These are phyloP conservation scores for Nothophytophthora sp. DNA, from an alignment of 352 stramenopile genomes.

Conservation along the genomic window DNA sequence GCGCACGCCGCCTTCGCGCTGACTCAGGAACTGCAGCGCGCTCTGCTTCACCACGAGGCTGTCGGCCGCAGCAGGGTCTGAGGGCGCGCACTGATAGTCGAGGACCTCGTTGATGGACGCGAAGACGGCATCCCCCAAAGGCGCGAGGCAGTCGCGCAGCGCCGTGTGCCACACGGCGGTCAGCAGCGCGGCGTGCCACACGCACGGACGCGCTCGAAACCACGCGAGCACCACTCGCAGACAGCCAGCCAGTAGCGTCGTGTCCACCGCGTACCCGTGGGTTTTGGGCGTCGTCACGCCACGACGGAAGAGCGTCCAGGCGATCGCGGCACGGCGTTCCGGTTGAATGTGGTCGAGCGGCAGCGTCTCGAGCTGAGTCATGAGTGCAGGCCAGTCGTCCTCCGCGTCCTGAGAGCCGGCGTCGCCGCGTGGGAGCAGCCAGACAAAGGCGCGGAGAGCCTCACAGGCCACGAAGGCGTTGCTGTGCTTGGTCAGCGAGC, in stretches of 20 bases:
- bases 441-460: slow-evolving; percentile 67
- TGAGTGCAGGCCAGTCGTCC: slow-evolving; percentile 42
- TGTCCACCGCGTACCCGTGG: slow-evolving; percentile 41
- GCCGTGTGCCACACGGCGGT: slow-evolving; percentile 62
- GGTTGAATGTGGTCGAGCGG: slow-evolving; percentile 49
- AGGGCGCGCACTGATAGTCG: slow-evolving; percentile 46
- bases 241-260: slow-evolving; percentile 45
- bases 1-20: slow-evolving; percentile 27
- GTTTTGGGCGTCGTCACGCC: slow-evolving; percentile 47
- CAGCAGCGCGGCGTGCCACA: slow-evolving; percentile 68
- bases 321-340: slow-evolving; percentile 54
- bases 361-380: slow-evolving; percentile 45
- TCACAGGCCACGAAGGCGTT: slow-evolving; percentile 64
- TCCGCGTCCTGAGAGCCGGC: not conserved
- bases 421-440: slow-evolving; percentile 54
- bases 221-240: slow-evolving; percentile 55
- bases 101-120: slow-evolving; percentile 47
- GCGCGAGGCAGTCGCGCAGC: slow-evolving; percentile 37
- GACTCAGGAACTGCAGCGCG: slow-evolving; percentile 55
- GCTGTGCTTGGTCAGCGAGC: slow-evolving; percentile 33
- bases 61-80: slow-evolving; percentile 22
- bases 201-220: slow-evolving; percentile 56
- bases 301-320: slow-evolving; percentile 62
- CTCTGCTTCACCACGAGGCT: slow-evolving; percentile 52
- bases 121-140: slow-evolving; percentile 53